These are phyloP conservation scores for Candida yuanshanica DNA, from an alignment of 805 yeast species.

Conservation along the genomic window DNA sequence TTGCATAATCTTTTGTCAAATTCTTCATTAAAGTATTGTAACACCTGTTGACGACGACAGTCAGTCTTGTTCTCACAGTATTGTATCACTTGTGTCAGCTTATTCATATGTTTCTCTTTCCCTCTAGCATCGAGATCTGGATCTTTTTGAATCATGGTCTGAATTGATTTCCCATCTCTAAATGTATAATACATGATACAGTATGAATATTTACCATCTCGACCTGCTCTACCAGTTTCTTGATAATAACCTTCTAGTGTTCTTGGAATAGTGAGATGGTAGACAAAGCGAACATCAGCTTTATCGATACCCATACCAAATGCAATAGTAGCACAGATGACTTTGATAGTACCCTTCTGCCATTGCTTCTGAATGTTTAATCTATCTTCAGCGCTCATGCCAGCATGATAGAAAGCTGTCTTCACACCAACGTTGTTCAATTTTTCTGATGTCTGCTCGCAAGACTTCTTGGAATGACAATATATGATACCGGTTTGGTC, in stretches of 20 bases:
- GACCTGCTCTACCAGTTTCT: slow-evolving; percentile 97
- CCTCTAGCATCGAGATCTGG: slow-evolving; percentile 55
- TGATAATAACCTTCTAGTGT: slow-evolving; percentile 95
- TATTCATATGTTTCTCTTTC: slow-evolving; percentile 70
- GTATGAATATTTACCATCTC: slow-evolving; percentile 81
- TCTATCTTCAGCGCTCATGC: slow-evolving; percentile 80
- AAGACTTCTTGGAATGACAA: slow-evolving; percentile 84
- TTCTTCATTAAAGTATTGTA: slow-evolving; percentile 84
- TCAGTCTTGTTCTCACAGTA: slow-evolving; percentile 90
- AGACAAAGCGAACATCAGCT: slow-evolving; percentile 88
- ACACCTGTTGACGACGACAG: slow-evolving; percentile 83
- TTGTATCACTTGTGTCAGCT: slow-evolving; percentile 77
- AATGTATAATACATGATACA: slow-evolving; percentile 81
- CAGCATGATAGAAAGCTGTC: slow-evolving; percentile 85
- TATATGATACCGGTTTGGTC: slow-evolving; percentile 82
- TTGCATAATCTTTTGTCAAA: slow-evolving; percentile 64
- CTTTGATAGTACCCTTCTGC: slow-evolving; percentile 68
- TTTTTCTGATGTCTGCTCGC: slow-evolving; percentile 73
- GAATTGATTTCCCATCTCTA: slow-evolving; percentile 72
- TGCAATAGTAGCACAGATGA: slow-evolving; percentile 95
- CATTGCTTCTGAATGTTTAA: slow-evolving; percentile 66
- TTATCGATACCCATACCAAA: slow-evolving; percentile 99
- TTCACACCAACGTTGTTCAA: slow-evolving; percentile 56
- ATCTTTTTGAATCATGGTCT: slow-evolving; percentile 73
- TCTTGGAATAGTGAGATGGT: slow-evolving; percentile 83